Evolutionary conservation across 306 rosid genomes (phyloP).

Genomic region (Dalbergia cultrata): DNA sequence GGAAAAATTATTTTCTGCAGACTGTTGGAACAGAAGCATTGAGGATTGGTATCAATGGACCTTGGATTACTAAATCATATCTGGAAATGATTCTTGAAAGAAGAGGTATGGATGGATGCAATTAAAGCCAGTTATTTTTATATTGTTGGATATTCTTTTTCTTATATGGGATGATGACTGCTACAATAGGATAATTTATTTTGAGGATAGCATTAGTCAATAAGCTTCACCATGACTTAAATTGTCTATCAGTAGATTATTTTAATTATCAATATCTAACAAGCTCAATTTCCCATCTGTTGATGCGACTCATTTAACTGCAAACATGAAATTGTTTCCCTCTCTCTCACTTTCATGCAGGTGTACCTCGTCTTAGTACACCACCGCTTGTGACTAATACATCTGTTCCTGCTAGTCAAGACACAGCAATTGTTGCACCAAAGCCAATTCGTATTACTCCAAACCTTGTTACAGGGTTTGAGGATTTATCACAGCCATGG

Average conservation of each 20-base stretch:
- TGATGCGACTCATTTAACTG: conserved; percentile 12
- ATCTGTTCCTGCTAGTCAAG: conserved; percentile 68
- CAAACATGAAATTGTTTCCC: conserved; percentile 34
- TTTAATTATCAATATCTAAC: conserved; percentile 36
- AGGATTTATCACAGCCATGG: conserved; percentile 98
- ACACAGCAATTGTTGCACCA: conserved; percentile 75
- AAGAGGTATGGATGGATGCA: conserved; percentile 65
- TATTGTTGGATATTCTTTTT: conserved; percentile 10
- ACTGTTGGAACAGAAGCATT: conserved; percentile 93
- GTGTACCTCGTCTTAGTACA: conserved; percentile 98
- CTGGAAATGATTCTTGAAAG: conserved; percentile 98
- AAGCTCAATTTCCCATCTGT: conserved; percentile 23
- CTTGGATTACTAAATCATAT: conserved; percentile 97
- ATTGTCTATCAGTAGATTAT: conserved; percentile 33
- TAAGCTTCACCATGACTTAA: conserved; percentile 12
- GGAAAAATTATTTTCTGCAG: conserved; percentile 55
- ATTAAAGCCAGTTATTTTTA: conserved; percentile 30
- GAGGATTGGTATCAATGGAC: conserved; percentile 77
- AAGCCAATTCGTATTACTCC: conserved; percentile 91
- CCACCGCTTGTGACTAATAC: conserved; percentile 85
- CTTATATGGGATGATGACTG: conserved; percentile 29
- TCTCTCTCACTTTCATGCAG: conserved; percentile 60
- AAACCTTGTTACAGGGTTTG: conserved; percentile 73
- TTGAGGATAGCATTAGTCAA: conserved; percentile 24
- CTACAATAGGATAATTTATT: conserved; percentile 33